Evolutionary conservation across 352 stramenopile genomes (phyloP), one percentile per base, ranked within the genome.

Genomic region (Proteromonas lacertae): DNA sequence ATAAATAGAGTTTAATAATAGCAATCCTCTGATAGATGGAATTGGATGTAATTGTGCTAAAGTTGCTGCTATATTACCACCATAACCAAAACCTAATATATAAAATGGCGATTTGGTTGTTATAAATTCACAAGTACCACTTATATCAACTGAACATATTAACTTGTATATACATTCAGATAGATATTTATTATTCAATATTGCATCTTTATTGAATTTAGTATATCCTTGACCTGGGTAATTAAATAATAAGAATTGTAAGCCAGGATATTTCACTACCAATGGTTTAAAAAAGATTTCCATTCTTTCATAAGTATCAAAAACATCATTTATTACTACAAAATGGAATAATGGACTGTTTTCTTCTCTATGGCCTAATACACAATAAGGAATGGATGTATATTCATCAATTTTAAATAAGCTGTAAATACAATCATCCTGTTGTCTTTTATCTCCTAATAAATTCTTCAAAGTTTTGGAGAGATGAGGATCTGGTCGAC

Each of bases 141-240:
- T 41, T 6, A 33, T 36, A 2, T 51, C 51, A 22, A 66, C 38
- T 39, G 81, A 56, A 17, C 55, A 40, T 4, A 92, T 44, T 7
- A 92, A 44, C 23, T 68, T 62, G 17, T 63, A 48, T 8, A 92
- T 51, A 39, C 75, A 87, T 21, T 59, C 44, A 2, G 64, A 59
- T 25, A 83, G 60, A 49, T 72, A 90, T 17, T 61, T 59, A 49
- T 90, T 92, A 55, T 90, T 82, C 30, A 92, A 60, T 25, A 74
- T 25, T 28, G 62, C 58, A 2, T 73, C 68, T 18, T 60, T 51
- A 8, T 66, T 54, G 69, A 74, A 92, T 18, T 74, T 62, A 16
- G 74, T 90, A 47, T 83, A 87, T 0, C 76, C 78, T 48, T 92
- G 78, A 6, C 78, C 76, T 0, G 78, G 76, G 50, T 90, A 89